Conservation (phyloP, 805 yeast genomes). For the Lachancea dasiensis region DNA sequence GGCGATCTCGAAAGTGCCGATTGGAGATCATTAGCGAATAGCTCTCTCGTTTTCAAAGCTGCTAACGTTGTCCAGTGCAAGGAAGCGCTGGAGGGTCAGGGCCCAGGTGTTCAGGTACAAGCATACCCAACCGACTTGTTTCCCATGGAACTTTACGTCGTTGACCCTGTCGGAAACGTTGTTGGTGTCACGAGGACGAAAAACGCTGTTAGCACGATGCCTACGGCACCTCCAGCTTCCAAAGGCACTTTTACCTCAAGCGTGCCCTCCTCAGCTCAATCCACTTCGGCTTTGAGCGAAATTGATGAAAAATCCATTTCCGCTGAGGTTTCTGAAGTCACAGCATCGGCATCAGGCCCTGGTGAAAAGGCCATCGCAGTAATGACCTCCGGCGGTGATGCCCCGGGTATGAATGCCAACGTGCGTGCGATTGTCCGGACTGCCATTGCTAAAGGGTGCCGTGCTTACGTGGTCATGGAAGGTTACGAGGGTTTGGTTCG, state of each 20-base stretch:
- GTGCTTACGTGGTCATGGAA: constrained; percentile 85
- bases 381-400: constrained; percentile 98
- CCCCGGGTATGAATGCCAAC: constrained; percentile 97
- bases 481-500: constrained; percentile 90
- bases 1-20: constrained; percentile 29
- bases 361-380: constrained; percentile 63
- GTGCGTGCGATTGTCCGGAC: constrained; percentile 94
- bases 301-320: constrained; percentile 14
- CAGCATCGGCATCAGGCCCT: constrained; percentile 66
- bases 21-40: constrained; percentile 45
- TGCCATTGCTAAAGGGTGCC: constrained; percentile 82
- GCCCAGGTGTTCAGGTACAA: constrained; percentile 44
- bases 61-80: constrained; percentile 26
- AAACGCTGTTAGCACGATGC: constrained; percentile 50
- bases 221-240: constrained; percentile 19
- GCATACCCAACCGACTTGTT: constrained; percentile 63
- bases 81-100: constrained; percentile 24
- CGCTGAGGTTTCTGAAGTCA: constrained; percentile 59
- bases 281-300: constrained; percentile 22
- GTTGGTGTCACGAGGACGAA: constrained; percentile 67
- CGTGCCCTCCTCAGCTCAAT: constrained; percentile 18
- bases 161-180: constrained; percentile 81
- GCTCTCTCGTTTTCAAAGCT: constrained; percentile 34
- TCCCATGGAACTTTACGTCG: constrained; percentile 68
- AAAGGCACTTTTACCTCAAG: constrained; percentile 12